phyloP scores from a whole-genome alignment of 2,329 filamentous ascomycete genomes.

The Colletotrichum sp. region DNA sequence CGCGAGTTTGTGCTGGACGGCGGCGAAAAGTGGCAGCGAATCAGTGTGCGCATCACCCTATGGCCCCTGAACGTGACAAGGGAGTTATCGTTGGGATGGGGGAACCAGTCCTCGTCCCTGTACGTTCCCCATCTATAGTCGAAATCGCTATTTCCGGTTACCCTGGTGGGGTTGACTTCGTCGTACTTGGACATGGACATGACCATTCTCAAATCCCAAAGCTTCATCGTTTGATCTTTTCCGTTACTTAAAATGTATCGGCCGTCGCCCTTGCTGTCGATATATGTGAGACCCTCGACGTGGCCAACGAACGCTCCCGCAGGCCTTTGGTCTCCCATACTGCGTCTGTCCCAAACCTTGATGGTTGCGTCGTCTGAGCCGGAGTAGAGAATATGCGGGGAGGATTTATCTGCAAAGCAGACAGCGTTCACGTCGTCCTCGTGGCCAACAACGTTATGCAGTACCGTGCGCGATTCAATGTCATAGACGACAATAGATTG shows the following conservation, averaged over 20 bases:
- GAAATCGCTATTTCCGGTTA: slow-evolving; percentile 63
- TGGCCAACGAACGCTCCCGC: slow-evolving; percentile 72
- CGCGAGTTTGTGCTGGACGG: slow-evolving; percentile 83
- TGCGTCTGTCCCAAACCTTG: slow-evolving; percentile 95
- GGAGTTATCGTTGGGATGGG: slow-evolving; percentile 86
- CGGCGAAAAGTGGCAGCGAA: slow-evolving; percentile 94
- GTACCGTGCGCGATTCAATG: slow-evolving; percentile 77
- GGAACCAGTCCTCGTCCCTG: slow-evolving; percentile 68
- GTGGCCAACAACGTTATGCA: slow-evolving; percentile 81
- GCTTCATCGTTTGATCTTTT: slow-evolving; percentile 96
- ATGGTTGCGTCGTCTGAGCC: slow-evolving; percentile 93
- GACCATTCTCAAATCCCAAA: slow-evolving; percentile 94
- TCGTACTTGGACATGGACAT: slow-evolving; percentile 73
- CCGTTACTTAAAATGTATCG: slow-evolving; percentile 90
- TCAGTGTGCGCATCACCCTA: slow-evolving; percentile 85
- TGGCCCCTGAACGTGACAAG: slow-evolving; percentile 94
- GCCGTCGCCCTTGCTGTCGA: slow-evolving; percentile 74
- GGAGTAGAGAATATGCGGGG: slow-evolving; percentile 93
- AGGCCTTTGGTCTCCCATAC: slow-evolving; percentile 82
- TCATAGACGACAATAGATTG: slow-evolving; percentile 88
- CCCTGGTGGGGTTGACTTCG: slow-evolving; percentile 57
- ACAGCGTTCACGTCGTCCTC: slow-evolving; percentile 93
- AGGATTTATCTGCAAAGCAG: slow-evolving; percentile 87
- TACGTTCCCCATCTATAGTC: slow-evolving; percentile 78
- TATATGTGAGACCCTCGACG: slow-evolving; percentile 70